A percentile compares a stretch with the other conserved stretches of the same genome.
Evolutionary conservation across 1,284 basidiomycete genomes (phyloP).

Genomic region (Macrocystidia cucumis): DNA sequence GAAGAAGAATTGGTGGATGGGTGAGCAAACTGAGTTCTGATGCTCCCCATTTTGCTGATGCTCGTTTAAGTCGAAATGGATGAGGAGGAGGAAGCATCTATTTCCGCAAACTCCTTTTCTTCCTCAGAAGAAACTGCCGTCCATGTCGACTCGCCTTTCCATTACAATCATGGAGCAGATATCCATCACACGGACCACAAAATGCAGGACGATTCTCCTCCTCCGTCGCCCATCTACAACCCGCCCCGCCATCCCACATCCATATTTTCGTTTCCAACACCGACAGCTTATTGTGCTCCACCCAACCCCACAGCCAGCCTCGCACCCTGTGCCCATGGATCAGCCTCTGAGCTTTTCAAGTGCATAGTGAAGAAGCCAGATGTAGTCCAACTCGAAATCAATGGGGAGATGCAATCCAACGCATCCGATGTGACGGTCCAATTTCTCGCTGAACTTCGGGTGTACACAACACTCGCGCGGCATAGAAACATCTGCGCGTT

Average conservation of each 20-base stretch:
- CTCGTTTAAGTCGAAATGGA: slow-evolving; percentile 58
- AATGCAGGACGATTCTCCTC: slow-evolving; percentile 29
- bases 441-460: slow-evolving; percentile 75
- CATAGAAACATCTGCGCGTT: slow-evolving; percentile 76
- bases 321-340: slow-evolving; percentile 65
- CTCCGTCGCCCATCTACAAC: slow-evolving; percentile 51
- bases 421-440: slow-evolving; percentile 71
- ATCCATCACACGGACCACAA: slow-evolving; percentile 18
- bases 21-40: slow-evolving; percentile 24
- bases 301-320: slow-evolving; percentile 66
- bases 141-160: slow-evolving; percentile 26
- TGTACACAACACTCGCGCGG: slow-evolving; percentile 66
- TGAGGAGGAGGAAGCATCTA: slow-evolving; percentile 44
- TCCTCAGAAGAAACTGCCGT: slow-evolving; percentile 47
- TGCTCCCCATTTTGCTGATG: slow-evolving; percentile 2
- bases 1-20: slow-evolving; percentile 87
- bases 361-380: slow-evolving; percentile 78
- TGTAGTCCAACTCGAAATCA: slow-evolving; percentile 72
- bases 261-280: slow-evolving; percentile 76
- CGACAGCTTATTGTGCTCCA: slow-evolving; percentile 67
- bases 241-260: slow-evolving; percentile 61
- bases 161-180: slow-evolving; percentile 34
- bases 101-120: slow-evolving; percentile 31
- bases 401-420: slow-evolving; percentile 75
- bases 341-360: slow-evolving; percentile 75